Conservation (phyloP, 768 basidiomycete species). For the Gloeostereum incarnatum region DNA sequence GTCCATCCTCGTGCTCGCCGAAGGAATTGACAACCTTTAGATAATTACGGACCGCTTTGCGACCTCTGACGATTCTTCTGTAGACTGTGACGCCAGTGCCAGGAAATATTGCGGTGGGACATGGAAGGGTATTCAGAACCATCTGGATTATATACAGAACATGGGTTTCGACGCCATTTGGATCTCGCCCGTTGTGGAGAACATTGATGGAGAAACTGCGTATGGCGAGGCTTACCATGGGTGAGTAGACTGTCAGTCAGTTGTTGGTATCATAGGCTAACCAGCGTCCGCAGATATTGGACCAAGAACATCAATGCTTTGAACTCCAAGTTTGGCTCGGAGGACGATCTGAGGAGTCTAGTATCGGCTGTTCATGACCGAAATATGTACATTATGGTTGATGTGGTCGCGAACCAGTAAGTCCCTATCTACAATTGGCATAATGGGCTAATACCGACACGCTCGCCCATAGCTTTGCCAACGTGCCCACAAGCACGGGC, state of each 20-base stretch:
- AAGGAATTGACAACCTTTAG: constrained; percentile 14
- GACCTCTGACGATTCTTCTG: constrained; percentile 31
- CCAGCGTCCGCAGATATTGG: constrained; percentile 20
- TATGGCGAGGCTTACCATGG: constrained; percentile 74
- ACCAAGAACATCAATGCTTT: constrained; percentile 49
- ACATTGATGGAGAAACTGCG: constrained; percentile 45
- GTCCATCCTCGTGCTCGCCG: too few relatives aligned
- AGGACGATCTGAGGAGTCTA: constrained; percentile 63
- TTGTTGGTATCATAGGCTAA: not conserved
- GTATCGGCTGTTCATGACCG: constrained; percentile 53
- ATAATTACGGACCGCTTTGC: constrained; percentile 65
- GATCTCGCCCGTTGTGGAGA: constrained; percentile 66
- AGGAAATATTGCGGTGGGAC: constrained; percentile 66
- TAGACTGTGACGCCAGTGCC: constrained; percentile 39
- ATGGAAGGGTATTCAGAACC: constrained; percentile 51
- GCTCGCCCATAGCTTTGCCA: constrained; percentile 10
- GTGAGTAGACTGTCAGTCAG: constrained; percentile 25
- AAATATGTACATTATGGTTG: constrained; percentile 64
- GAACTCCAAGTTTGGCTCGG: constrained; percentile 64
- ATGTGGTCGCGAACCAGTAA: constrained; percentile 70
- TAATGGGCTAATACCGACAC: not conserved
- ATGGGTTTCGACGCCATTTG: constrained; percentile 74
- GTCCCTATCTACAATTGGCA: constrained; percentile 11
- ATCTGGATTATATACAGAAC: constrained; percentile 67
- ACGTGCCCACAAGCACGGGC: constrained; percentile 7